Conservation (phyloP, 345 rosid genomes). For the Salix exigua region DNA sequence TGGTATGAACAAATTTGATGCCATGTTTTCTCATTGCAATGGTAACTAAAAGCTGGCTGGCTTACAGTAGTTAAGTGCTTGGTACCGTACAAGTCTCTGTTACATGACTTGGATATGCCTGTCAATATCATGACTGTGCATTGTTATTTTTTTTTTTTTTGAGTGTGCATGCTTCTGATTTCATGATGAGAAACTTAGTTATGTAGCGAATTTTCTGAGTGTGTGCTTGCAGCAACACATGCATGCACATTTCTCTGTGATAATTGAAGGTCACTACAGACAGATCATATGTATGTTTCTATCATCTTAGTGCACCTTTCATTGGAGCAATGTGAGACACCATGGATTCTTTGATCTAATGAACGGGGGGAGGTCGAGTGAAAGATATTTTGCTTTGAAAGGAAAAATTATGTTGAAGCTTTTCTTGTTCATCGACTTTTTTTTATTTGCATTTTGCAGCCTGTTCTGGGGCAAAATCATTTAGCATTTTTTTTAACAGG, state of each 20-base stretch:
- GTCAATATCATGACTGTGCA: background rate
- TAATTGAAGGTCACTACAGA: no score
- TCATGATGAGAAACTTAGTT: background rate
- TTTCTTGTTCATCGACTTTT: no score
- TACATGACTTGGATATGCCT: no score
- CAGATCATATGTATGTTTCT: background rate
- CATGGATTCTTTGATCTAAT: background rate
- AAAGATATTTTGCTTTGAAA: no score
- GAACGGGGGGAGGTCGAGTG: no score
- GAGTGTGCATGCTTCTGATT: background rate
- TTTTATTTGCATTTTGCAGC: no score
- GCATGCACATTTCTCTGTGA: background rate
- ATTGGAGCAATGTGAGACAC: background rate
- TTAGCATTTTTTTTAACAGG: no score
- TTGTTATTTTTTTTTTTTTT: background rate
- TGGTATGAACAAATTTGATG: conserved; percentile 41
- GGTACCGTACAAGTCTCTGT: background rate
- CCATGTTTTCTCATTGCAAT: background rate
- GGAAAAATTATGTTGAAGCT: no score
- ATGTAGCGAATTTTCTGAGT: background rate
- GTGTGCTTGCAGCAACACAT: background rate
- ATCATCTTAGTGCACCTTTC: background rate
- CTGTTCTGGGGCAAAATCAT: no score
- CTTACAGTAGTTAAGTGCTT: background rate
- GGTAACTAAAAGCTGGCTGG: background rate